These are phyloP conservation scores for Curvularia sp. DNA, from an alignment of 2,329 filamentous ascomycete genomes.

Conservation along the genomic window DNA sequence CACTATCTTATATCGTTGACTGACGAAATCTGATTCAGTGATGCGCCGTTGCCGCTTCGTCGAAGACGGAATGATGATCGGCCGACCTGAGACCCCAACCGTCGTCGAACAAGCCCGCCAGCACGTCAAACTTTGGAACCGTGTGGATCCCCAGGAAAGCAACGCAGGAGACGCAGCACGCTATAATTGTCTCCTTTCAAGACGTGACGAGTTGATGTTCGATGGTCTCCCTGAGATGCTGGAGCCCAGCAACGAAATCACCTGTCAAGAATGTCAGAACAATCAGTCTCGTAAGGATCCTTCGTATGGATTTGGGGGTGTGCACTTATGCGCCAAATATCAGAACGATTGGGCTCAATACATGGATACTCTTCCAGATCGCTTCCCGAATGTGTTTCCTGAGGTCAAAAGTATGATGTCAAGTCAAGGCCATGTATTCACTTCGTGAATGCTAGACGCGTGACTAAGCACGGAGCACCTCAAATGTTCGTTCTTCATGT, in stretches of 20 bases:
- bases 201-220: constrained; percentile 5
- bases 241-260: neutral
- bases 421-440: neutral
- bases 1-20: too few relatives aligned
- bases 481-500: neutral
- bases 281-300: neutral
- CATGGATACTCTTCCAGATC: neutral
- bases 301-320: constrained; percentile 2
- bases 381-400: constrained; percentile 2
- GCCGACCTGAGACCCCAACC: neutral
- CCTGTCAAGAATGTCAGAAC: neutral
- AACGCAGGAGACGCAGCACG: neutral
- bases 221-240: neutral
- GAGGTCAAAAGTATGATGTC: neutral
- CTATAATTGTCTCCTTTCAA: neutral
- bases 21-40: neutral
- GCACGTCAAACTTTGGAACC: constrained; percentile 8
- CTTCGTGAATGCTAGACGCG: neutral
- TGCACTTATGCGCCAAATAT: neutral
- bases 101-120: neutral
- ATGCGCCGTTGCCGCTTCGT: constrained; percentile 19
- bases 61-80: constrained; percentile 14
- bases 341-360: neutral
- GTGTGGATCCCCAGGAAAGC: neutral
- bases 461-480: neutral